Conservation (phyloP, 345 rosid genomes). For the Balakata baccata region DNA sequence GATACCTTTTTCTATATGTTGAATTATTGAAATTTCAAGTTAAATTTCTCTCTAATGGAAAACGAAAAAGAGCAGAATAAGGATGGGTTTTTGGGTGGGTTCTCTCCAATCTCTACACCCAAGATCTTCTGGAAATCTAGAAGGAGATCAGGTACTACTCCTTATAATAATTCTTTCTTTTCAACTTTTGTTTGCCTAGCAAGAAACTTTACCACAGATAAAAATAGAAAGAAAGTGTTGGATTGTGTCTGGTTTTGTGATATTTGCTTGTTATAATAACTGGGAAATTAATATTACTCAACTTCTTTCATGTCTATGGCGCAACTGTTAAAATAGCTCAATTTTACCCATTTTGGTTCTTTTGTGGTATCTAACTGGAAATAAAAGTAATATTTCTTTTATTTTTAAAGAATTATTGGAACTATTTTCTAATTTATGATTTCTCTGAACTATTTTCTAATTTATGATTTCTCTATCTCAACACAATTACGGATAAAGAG, state of each 20-base stretch:
- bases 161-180: neutral
- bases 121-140: constrained; percentile 77
- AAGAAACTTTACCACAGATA: neutral
- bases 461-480: too few species aligned
- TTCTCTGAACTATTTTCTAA: too few species aligned
- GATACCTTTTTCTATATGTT: neutral
- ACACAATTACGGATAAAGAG: neutral
- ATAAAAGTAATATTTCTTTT: too few species aligned
- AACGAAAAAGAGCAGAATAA: constrained; percentile 29
- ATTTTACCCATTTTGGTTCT: neutral
- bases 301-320: neutral
- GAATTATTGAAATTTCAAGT: neutral
- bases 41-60: constrained; percentile 18
- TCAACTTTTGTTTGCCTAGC: neutral
- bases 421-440: too few species aligned
- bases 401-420: too few species aligned
- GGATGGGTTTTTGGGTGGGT: constrained; percentile 51
- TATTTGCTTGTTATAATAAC: neutral
- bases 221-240: neutral
- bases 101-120: constrained; percentile 64
- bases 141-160: constrained; percentile 60
- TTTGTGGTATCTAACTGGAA: too few species aligned
- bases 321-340: neutral
- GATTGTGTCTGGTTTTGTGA: neutral
- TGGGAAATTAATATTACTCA: too few species aligned